Evolutionary conservation across 805 yeast species (phyloP), one percentile per base, ranked within the genome.

Genomic region (Wickerhamiella allomyrinae): DNA sequence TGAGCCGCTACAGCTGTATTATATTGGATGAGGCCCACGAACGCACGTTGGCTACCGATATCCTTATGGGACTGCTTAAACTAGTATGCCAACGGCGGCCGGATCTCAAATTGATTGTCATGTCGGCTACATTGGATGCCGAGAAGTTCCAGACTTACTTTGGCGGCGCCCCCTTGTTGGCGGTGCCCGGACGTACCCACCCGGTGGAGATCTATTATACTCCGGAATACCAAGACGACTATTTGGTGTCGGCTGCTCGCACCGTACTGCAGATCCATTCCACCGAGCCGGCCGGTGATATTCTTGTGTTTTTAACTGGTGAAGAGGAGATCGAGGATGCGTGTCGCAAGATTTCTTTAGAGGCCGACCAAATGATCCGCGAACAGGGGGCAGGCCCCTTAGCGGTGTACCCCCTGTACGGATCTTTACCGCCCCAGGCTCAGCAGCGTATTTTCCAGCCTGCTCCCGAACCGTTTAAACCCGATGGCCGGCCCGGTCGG

Each of bases 321-420:
- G 96, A 87, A 63, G 97, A 87, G 57, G 97, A 87, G 63, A 91
- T 89, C 58, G 98, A 91, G 63, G 96, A 89, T 55, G 95, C 97
- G 0, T 86, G 94, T 51, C 71, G 94, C 45, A 86, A 85, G 59
- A 76, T 89, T 40, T 70, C 82, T 2, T 64, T 89, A 39, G 98
- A 91, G 64, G 84, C 79, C 38, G 98, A 91, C 57, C 93, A 80
- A 53, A 65, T 91, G 57, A 69, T 80, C 20, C 74, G 95, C 57
- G 97, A 91, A 56, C 41, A 41, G 14, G 85, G 85, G 53, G 77
- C 89, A 57, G 98, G 98, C 5, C 95, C 94, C 15, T 50, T 89
- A 41, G 69, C 73, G 37, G 95, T 89, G 5, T 91, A 87, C 52
- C 97, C 98, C 39, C 69, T 89, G 48, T 89, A 89, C 60, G 98